Conservation (phyloP, 2,329 filamentous ascomycete genomes). For the Colletotrichum tamarilloi region DNA sequence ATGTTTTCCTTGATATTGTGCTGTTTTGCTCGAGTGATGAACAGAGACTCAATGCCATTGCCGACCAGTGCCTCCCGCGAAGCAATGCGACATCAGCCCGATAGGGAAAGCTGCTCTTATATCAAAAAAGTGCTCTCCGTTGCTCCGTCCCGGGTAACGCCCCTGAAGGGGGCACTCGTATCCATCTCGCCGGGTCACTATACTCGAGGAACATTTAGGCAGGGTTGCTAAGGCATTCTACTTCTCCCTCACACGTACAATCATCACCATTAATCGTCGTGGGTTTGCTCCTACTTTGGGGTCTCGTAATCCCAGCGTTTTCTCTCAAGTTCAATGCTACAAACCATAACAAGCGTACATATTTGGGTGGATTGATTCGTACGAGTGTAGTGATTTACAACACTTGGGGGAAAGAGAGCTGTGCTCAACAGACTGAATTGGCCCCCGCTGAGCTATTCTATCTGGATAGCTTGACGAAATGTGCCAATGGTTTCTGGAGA, state of each 20-base stretch:
- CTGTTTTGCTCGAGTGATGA: not conserved
- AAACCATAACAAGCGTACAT: not conserved
- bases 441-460: too few relatives aligned
- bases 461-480: too few relatives aligned
- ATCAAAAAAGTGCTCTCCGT: not conserved
- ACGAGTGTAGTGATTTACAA: not conserved
- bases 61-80: not conserved
- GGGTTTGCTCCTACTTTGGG: not conserved
- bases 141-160: not conserved
- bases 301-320: not conserved
- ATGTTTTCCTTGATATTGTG: not conserved
- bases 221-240: not conserved
- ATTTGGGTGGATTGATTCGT: not conserved
- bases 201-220: not conserved
- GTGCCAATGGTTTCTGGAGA: too few relatives aligned
- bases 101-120: not conserved
- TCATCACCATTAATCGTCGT: too few relatives aligned
- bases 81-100: not conserved
- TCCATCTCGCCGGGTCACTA: not conserved
- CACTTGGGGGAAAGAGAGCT: not conserved
- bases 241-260: not conserved
- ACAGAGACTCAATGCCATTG: accelerated
- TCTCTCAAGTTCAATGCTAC: too few relatives aligned
- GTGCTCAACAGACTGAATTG: not conserved
- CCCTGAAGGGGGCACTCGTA: accelerated